Conservation (phyloP, 192 early-diverging fungal species). For the Coemansia sp. region DNA sequence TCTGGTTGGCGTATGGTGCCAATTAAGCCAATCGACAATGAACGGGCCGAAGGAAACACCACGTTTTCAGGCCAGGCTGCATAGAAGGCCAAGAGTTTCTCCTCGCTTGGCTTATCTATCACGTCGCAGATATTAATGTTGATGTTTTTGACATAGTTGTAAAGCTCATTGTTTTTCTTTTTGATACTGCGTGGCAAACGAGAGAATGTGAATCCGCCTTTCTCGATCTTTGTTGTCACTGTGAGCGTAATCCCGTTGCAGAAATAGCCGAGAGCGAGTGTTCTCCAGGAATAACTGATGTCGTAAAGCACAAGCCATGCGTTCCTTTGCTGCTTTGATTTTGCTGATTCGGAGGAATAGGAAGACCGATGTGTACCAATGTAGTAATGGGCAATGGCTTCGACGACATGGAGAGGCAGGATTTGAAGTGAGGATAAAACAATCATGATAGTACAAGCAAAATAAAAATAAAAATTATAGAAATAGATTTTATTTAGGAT, state of each 20-base stretch:
- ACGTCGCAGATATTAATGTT: neutral
- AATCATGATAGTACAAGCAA: neutral
- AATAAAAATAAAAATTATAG: neutral
- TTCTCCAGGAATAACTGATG: neutral
- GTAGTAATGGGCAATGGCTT: neutral
- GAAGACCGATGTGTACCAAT: neutral
- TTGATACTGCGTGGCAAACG: neutral
- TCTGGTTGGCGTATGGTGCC: neutral
- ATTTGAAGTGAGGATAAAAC: neutral
- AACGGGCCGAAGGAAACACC: neutral
- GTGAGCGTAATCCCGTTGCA: neutral
- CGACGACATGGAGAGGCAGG: neutral
- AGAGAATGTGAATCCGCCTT: neutral
- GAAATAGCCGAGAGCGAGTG: neutral
- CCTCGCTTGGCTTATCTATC: neutral
- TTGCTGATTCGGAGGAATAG: neutral
- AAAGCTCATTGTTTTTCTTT: neutral
- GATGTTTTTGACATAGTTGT: neutral
- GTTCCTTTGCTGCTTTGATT: neutral
- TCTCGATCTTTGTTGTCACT: neutral
- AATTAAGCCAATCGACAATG: neutral
- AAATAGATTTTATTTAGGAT: neutral
- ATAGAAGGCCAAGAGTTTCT: neutral
- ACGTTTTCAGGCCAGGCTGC: neutral
- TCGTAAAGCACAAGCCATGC: neutral